Conservation (phyloP, 2,329 filamentous ascomycete genomes). For the Alternaria ethzedia region DNA sequence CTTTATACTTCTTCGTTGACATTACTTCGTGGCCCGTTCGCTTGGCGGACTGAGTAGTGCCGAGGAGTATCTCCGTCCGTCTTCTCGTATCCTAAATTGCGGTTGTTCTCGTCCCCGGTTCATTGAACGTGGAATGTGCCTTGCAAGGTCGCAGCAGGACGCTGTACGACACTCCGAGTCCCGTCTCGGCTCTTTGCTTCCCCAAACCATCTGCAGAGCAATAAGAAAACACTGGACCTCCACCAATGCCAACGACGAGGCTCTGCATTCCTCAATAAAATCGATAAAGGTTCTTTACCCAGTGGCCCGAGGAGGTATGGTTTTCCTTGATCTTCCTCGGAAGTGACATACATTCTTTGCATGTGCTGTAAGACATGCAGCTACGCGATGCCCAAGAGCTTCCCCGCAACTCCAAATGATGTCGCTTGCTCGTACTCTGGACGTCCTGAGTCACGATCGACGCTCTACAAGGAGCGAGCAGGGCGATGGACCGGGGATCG, state of each 20-base stretch:
- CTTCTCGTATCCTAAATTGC: neutral
- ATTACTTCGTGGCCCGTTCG: neutral
- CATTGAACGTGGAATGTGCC: neutral
- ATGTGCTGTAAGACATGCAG: neutral
- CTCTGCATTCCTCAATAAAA: neutral
- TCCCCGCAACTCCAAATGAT: neutral
- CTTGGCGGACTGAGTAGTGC: neutral
- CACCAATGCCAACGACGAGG: neutral
- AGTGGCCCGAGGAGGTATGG: neutral
- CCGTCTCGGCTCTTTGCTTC: neutral
- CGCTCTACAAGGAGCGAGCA: neutral
- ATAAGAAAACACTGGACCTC: neutral
- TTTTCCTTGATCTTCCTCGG: neutral
- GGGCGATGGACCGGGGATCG: neutral
- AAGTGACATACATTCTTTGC: neutral
- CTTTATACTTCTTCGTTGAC: constrained; percentile 5
- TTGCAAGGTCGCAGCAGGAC: neutral
- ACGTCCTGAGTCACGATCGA: neutral
- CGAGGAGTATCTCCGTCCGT: neutral
- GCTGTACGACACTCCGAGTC: neutral
- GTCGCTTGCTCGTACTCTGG: neutral
- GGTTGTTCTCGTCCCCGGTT: neutral
- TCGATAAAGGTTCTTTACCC: neutral
- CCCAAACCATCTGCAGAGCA: neutral
- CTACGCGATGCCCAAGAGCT: neutral